These are phyloP conservation scores for Capsella rubella DNA, from an alignment of 441 rosid species.

Conservation along the genomic window DNA sequence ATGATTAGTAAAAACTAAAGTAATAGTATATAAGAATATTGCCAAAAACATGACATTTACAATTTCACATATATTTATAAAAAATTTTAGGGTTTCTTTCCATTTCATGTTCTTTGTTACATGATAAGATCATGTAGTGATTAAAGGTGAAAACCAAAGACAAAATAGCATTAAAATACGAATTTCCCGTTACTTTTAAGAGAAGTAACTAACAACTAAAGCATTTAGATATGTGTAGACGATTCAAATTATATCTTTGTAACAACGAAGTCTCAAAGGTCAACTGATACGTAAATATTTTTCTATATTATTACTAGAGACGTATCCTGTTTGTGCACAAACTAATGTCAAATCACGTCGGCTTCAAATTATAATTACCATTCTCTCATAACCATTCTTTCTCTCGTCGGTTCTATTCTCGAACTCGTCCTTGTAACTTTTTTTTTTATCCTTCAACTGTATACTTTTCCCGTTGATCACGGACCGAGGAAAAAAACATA, in stretches of 20 bases:
- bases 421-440: not conserved
- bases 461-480: not conserved
- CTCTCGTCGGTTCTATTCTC: not conserved
- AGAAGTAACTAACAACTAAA: constrained; percentile 43
- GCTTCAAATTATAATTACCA: not conserved
- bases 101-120: too few species aligned
- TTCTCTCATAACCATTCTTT: not conserved
- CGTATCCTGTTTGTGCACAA: constrained; percentile 47
- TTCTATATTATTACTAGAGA: constrained; percentile 39
- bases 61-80: too few species aligned
- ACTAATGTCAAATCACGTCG: constrained; percentile 42
- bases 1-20: too few species aligned
- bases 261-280: constrained; percentile 28
- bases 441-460: constrained; percentile 5
- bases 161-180: not conserved
- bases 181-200: constrained; percentile 8
- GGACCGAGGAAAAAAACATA: constrained; percentile 23
- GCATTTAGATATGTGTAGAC: constrained; percentile 33
- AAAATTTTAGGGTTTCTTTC: too few species aligned
- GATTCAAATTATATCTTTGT: constrained; percentile 24
- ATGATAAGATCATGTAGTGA: not conserved
- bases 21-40: too few species aligned
- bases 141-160: not conserved
- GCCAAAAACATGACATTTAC: too few species aligned
- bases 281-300: constrained; percentile 9